Conservation (phyloP, 495 filamentous ascomycete species). For the Pyrenula aspistea region DNA sequence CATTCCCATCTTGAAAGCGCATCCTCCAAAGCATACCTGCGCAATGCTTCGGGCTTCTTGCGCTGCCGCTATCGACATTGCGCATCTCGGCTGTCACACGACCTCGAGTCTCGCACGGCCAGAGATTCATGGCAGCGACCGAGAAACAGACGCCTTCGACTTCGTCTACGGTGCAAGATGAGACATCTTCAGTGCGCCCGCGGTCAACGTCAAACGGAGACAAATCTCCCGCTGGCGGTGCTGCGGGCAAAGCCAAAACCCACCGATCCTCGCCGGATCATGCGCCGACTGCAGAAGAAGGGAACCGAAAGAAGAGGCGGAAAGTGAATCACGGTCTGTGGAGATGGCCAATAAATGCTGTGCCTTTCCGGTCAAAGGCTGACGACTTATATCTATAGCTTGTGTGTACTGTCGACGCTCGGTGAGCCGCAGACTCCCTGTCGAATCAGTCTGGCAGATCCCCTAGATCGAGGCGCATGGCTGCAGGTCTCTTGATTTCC, state of each 20-base stretch:
- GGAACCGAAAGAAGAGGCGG: slow-evolving; percentile 84
- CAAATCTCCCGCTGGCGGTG: neutral
- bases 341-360: slow-evolving; percentile 11
- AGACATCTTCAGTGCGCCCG: neutral
- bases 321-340: slow-evolving; percentile 89
- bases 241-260: neutral
- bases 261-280: neutral
- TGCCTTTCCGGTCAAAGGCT: slow-evolving; percentile 36
- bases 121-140: neutral
- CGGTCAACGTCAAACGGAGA: neutral
- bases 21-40: no score
- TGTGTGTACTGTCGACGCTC: slow-evolving; percentile 99
- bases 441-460: neutral
- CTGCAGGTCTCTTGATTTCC: slow-evolving; percentile 2
- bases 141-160: neutral
- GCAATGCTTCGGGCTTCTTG: neutral
- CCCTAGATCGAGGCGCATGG: slow-evolving; percentile 1
- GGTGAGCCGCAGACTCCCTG: slow-evolving; percentile 47
- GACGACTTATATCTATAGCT: slow-evolving; percentile 42
- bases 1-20: no score
- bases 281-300: slow-evolving; percentile 14
- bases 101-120: neutral
- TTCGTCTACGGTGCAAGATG: neutral
- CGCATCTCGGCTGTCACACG: neutral
- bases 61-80: neutral